phyloP scores from a whole-genome alignment of 2,329 filamentous ascomycete genomes.

The Orbilia oligospora region DNA sequence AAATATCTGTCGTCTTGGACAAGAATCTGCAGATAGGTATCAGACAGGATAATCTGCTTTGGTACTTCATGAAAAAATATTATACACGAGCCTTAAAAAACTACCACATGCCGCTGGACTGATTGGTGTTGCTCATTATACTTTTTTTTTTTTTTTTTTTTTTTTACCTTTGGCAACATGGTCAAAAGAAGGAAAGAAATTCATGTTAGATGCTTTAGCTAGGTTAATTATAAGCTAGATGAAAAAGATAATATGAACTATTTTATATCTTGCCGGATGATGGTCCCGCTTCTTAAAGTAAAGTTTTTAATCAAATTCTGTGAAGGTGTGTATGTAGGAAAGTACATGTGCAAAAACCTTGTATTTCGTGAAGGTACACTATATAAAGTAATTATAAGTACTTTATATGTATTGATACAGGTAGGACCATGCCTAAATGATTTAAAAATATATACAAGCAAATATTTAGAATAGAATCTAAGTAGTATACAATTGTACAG shows the following conservation, averaged over 20 bases:
- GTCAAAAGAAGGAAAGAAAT: constrained; percentile 19
- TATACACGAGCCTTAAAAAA: background rate
- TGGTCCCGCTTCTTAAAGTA: background rate
- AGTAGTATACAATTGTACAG: constrained; percentile 40
- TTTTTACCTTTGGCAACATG: background rate
- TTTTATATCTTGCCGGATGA: constrained; percentile 50
- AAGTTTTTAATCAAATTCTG: background rate
- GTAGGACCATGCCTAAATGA: background rate
- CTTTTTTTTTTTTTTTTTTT: constrained; percentile 44
- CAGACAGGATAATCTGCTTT: background rate
- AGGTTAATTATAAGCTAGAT: constrained; percentile 41
- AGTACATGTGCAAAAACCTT: too few relatives aligned
- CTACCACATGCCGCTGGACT: constrained; percentile 57
- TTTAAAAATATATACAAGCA: constrained; percentile 38
- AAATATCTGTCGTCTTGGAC: too few relatives aligned
- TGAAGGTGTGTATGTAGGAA: too few relatives aligned
- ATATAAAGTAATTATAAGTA: background rate
- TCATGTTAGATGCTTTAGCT: constrained; percentile 36
- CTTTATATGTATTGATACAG: background rate
- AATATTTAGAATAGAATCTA: constrained; percentile 1
- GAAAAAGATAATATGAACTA: constrained; percentile 55
- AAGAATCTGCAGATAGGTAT: background rate
- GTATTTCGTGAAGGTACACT: background rate
- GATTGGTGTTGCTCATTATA: constrained; percentile 18
- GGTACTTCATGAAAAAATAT: background rate